Evolutionary conservation across 495 filamentous ascomycete species (phyloP).

Genomic region (Schizothecium vesticola): DNA sequence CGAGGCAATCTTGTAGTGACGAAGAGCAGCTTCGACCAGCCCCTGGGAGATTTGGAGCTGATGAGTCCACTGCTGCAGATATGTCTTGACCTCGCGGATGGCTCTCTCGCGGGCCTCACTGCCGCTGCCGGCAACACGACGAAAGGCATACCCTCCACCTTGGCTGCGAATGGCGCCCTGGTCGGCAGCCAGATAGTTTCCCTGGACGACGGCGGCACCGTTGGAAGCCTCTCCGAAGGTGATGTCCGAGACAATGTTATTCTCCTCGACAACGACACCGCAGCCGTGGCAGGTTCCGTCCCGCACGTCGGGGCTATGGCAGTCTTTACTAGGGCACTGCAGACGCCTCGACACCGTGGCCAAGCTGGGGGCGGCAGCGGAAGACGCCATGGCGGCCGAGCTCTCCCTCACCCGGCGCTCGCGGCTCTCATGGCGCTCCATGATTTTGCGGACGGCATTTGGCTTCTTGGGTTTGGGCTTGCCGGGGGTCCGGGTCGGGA

Average conservation of each 20-base stretch:
- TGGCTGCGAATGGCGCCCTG: slow-evolving; percentile 48
- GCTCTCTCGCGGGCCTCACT: slow-evolving; percentile 60
- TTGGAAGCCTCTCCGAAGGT: slow-evolving; percentile 77
- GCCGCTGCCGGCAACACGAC: slow-evolving; percentile 33
- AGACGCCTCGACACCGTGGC: not conserved
- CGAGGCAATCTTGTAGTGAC: slow-evolving; percentile 73
- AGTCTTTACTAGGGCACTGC: slow-evolving; percentile 12
- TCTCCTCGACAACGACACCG: slow-evolving; percentile 72
- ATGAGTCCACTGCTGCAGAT: slow-evolving; percentile 41
- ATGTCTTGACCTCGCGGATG: slow-evolving; percentile 52
- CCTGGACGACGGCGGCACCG: slow-evolving; percentile 88
- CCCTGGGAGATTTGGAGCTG: slow-evolving; percentile 53
- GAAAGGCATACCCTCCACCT: slow-evolving; percentile 39
- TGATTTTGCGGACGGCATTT: slow-evolving; percentile 28
- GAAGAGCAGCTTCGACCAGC: slow-evolving; percentile 56
- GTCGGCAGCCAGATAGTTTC: slow-evolving; percentile 76
- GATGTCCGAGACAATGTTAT: slow-evolving; percentile 86
- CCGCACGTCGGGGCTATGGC: slow-evolving; percentile 36
- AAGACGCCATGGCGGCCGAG: slow-evolving; percentile 16
- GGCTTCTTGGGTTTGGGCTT: slow-evolving; percentile 24
- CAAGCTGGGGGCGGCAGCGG: not conserved
- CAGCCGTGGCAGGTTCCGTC: slow-evolving; percentile 72
- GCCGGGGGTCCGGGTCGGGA: slow-evolving; percentile 7
- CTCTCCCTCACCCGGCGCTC: slow-evolving; percentile 23
- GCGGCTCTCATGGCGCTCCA: slow-evolving; percentile 23